phyloP scores from a whole-genome alignment of 257 asterid species.

The Lithospermum erythrorhizon region DNA sequence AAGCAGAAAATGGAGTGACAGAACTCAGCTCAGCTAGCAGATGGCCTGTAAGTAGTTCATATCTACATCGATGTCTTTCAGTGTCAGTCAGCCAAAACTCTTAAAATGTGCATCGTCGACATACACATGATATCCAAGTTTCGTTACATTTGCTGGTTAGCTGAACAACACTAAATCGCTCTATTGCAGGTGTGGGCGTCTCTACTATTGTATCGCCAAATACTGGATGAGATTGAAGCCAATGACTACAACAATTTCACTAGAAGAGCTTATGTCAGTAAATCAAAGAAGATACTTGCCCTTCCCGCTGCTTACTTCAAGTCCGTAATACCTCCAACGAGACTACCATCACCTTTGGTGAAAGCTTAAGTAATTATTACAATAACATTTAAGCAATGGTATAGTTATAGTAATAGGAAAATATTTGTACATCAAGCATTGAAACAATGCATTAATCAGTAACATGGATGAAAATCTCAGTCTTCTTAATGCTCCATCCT shows the following conservation, averaged over 20 bases:
- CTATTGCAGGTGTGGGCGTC: slow-evolving; percentile 12
- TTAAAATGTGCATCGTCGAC: too few species aligned
- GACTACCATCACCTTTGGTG: background rate
- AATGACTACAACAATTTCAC: slow-evolving; percentile 15
- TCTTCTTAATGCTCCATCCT: background rate
- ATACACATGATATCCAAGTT: too few species aligned
- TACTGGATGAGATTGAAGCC: slow-evolving; percentile 16
- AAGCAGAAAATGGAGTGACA: slow-evolving; percentile 13
- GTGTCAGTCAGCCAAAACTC: background rate
- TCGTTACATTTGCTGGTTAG: too few species aligned
- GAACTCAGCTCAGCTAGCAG: slow-evolving; percentile 15
- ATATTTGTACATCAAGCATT: background rate
- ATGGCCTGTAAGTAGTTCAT: slow-evolving; percentile 8
- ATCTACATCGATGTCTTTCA: background rate
- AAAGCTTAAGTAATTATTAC: background rate
- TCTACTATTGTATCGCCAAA: slow-evolving; percentile 10
- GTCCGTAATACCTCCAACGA: slow-evolving; percentile 3
- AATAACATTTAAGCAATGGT: background rate
- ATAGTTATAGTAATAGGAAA: background rate
- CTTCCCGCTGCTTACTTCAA: slow-evolving; percentile 7
- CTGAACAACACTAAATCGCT: background rate
- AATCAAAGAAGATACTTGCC: slow-evolving; percentile 8
- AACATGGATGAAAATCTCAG: background rate
- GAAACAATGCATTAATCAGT: background rate
- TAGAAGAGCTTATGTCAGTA: slow-evolving; percentile 11